Evolutionary conservation across 2,329 filamentous ascomycete species (phyloP).

Genomic region (Claviceps sp.): DNA sequence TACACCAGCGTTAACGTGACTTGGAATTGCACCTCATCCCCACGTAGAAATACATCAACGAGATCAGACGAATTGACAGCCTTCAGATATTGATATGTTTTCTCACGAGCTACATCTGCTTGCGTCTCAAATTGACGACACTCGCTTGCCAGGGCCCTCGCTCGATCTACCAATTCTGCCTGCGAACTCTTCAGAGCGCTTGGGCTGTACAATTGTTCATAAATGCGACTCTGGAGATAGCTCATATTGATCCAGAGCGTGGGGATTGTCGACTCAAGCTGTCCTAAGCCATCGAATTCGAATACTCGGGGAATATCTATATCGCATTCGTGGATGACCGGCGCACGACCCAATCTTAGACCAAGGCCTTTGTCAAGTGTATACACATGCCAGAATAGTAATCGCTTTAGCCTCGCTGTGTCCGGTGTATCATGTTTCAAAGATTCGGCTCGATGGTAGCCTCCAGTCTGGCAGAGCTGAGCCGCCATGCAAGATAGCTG

Average conservation of each 20-base stretch:
- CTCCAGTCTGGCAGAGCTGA: slow-evolving; percentile 47
- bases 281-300: slow-evolving; percentile 27
- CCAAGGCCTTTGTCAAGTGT: slow-evolving; percentile 44
- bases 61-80: slow-evolving; percentile 25
- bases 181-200: slow-evolving; percentile 27
- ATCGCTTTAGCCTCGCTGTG: slow-evolving; percentile 22
- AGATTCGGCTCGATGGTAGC: slow-evolving; percentile 38
- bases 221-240: slow-evolving; percentile 44
- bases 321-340: slow-evolving; percentile 45
- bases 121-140: slow-evolving; percentile 23
- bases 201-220: slow-evolving; percentile 42
- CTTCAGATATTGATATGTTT: slow-evolving; percentile 23
- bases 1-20: slow-evolving; percentile 38
- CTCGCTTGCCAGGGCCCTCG: slow-evolving; percentile 23
- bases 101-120: slow-evolving; percentile 20
- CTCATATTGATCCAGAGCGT: slow-evolving; percentile 41
- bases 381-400: slow-evolving; percentile 40
- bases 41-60: slow-evolving; percentile 29
- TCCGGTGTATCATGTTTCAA: slow-evolving; percentile 20
- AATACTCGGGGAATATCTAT: slow-evolving; percentile 35
- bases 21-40: slow-evolving; percentile 33
- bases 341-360: slow-evolving; percentile 43
- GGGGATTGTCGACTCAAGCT: slow-evolving; percentile 26
- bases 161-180: slow-evolving; percentile 26
- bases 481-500: slow-evolving; percentile 46